Evolutionary conservation across 441 rosid species (phyloP), one percentile per base, ranked within the genome.

Genomic region (Sinapis alba): DNA sequence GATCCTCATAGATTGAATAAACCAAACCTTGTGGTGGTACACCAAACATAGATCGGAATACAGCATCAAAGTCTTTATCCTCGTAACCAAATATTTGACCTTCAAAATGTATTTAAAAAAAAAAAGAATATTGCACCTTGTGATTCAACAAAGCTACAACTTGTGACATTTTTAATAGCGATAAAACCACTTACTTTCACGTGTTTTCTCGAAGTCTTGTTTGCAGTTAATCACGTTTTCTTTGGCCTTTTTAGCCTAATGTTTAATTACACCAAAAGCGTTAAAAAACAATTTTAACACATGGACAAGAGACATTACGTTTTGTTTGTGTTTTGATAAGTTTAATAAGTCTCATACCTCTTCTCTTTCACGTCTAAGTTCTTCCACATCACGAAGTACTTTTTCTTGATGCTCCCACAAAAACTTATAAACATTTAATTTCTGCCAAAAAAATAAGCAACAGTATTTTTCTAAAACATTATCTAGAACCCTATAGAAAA

Each of bases 21-120:
- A 75, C 71, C 71, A 78, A 81, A 83, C 18, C 67, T 15, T 69
- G 81, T 10, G 75, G 45, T 38, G 62, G 62, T 70, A 89, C 85
- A 63, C 88, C 86, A 82, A 88, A 88, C 24, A 87, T 27, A 50
- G 90, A 82, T 56, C 78, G 83, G 62, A 87, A 85, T 20, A 89
- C 71, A 41, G 26, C 81, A 70, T 88, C 91, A 78, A 68, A 30
- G 28, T 83, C 81, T 56, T 66, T 75, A 19, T 79, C 85, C 65
- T 76, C 85, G 76, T 85, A 84, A 73, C 82, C 77, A 56, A 74
- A 83, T 21, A n/a, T n/a, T n/a, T 79, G 81, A 68, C 82, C 95
- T 86, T 80, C 65, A 78, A 43, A 36, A n/a, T n/a, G n/a, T n/a
- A n/a, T n/a, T n/a, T n/a, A n/a, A n/a, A n/a, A n/a, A n/a, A n/a